Conservation (phyloP, 1,139 yeast species). For the Keqinozyma sinolaborantium region DNA sequence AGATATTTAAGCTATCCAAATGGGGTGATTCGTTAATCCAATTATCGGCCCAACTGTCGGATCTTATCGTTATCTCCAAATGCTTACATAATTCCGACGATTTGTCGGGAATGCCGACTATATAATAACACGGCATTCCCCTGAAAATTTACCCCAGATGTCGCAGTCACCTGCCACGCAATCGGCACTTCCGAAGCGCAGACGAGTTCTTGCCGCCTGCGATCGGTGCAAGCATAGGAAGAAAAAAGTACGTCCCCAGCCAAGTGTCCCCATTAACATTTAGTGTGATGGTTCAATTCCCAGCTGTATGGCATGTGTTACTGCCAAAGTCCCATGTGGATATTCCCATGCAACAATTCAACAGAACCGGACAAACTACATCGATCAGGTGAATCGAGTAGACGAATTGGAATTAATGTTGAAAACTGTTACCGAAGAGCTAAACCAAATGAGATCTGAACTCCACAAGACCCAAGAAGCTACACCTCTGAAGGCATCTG, state of each 20-base stretch:
- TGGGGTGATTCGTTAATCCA: no score
- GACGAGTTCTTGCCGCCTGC: constrained; percentile 9
- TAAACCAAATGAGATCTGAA: constrained; percentile 4
- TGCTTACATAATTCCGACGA: no score
- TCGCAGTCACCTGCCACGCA: no score
- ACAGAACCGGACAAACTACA: constrained; percentile 5
- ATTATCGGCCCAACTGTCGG: no score
- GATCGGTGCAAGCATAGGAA: constrained; percentile 12
- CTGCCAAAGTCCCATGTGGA: constrained; percentile 3
- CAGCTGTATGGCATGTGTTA: constrained; percentile 6
- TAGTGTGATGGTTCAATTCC: constrained; percentile 10
- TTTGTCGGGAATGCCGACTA: no score
- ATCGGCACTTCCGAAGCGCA: no score
- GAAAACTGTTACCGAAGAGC: constrained; percentile 4
- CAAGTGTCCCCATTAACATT: constrained; percentile 1
- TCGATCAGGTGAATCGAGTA: constrained; percentile 5
- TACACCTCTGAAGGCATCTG: no score
- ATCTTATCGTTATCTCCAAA: no score
- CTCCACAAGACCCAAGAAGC: constrained; percentile 3
- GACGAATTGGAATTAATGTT: constrained; percentile 5
- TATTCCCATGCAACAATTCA: constrained; percentile 5
- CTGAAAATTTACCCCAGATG: no score
- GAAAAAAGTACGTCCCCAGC: constrained; percentile 8
- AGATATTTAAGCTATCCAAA: no score
- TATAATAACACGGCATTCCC: no score